Evolutionary conservation across 352 stramenopile genomes (phyloP).

Genomic region (Phytopythium vexans): DNA sequence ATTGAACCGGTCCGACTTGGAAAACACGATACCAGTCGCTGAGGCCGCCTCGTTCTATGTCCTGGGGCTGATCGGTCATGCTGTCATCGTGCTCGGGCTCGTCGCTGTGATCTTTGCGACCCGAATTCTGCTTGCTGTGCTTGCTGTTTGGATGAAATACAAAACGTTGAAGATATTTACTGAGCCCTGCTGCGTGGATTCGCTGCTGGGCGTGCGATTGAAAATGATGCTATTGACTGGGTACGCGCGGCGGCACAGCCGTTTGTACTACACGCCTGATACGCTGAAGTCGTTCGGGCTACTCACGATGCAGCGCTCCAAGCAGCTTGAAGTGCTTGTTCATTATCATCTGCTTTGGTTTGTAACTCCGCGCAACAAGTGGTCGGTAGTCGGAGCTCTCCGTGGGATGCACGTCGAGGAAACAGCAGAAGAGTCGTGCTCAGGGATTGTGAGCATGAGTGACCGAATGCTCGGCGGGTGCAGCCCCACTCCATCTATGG

Average conservation of each 20-base stretch:
- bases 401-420: background rate
- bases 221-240: background rate
- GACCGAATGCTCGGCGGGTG: no score
- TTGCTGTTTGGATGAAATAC: background rate
- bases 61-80: constrained; percentile 23
- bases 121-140: background rate
- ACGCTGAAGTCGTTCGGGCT: constrained; percentile 1
- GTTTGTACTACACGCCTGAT: background rate
- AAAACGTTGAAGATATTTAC: background rate
- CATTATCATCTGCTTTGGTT: constrained; percentile 1
- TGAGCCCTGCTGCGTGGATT: constrained; percentile 3
- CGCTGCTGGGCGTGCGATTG: background rate
- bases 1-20: constrained; percentile 13
- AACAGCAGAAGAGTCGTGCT: background rate
- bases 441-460: background rate
- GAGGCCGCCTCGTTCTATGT: constrained; percentile 13
- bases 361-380: background rate
- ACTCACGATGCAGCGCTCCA: background rate
- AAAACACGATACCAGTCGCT: constrained; percentile 10
- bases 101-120: constrained; percentile 11
- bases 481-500: no score
- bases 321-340: background rate
- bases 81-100: constrained; percentile 13
- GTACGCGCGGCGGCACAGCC: background rate
- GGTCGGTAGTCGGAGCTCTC: background rate